phyloP scores from a whole-genome alignment of 2,329 filamentous ascomycete species.

The Domatiomyces catenatus region DNA sequence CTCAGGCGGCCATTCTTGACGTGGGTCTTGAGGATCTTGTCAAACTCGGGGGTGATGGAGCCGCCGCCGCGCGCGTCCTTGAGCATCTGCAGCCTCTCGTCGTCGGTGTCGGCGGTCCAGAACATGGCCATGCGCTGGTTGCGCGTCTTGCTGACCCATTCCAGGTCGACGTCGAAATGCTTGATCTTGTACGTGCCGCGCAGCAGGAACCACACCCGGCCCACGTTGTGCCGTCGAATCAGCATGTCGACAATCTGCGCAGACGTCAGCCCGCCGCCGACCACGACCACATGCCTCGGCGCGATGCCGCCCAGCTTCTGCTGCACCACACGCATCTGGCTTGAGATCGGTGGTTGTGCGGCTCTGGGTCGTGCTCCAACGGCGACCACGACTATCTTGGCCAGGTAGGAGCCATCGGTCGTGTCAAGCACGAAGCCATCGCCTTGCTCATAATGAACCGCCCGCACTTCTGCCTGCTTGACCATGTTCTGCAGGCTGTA shows the following conservation, averaged over 20 bases:
- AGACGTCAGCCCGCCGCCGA: conserved; percentile 63
- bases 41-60: conserved; percentile 56
- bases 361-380: conserved; percentile 33
- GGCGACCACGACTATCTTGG: conserved; percentile 51
- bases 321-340: conserved; percentile 23
- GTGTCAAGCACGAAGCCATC: conserved; percentile 48
- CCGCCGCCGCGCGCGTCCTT: conserved; percentile 54
- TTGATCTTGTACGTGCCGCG: conserved; percentile 46
- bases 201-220: conserved; percentile 56
- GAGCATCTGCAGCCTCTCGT: conserved; percentile 52
- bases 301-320: conserved; percentile 34
- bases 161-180: conserved; percentile 60
- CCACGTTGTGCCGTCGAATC: conserved; percentile 44
- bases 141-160: conserved; percentile 70
- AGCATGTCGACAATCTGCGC: conserved; percentile 57
- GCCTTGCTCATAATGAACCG: conserved; percentile 45
- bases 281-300: conserved; percentile 45
- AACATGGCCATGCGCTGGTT: conserved; percentile 64
- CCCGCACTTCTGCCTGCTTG: conserved; percentile 42
- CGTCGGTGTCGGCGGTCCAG: conserved; percentile 58
- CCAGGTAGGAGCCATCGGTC: conserved; percentile 36
- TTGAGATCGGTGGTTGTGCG: conserved; percentile 22
- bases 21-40: conserved; percentile 51
- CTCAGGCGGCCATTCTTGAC: conserved; percentile 36
- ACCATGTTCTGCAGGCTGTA: conserved; percentile 46